A percentile compares a stretch with the other conserved stretches of the same genome.
phyloP scores from a whole-genome alignment of 768 basidiomycete genomes.

The Lyophyllum decastes region DNA sequence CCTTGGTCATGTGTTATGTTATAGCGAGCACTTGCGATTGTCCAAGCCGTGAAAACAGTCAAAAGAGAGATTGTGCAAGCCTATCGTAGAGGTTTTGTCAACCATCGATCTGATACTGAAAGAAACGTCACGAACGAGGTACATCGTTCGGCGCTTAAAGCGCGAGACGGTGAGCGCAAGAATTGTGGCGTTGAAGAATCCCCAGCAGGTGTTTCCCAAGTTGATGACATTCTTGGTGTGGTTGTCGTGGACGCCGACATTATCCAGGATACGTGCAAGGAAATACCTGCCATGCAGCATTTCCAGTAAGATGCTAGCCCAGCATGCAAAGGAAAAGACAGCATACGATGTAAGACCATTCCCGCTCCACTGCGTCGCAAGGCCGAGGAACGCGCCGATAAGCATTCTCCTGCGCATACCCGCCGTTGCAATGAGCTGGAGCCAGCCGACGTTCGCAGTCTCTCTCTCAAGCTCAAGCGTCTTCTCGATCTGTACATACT shows the following conservation, averaged over 20 bases:
- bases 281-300: constrained; percentile 40
- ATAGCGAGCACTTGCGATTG: constrained; percentile 52
- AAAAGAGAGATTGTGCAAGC: constrained; percentile 47
- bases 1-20: constrained; percentile 39
- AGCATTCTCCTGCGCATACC: constrained; percentile 57
- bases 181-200: constrained; percentile 51
- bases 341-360: constrained; percentile 58
- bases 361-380: constrained; percentile 66
- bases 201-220: constrained; percentile 54
- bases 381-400: constrained; percentile 49
- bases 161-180: constrained; percentile 50
- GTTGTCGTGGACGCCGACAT: constrained; percentile 51
- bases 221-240: constrained; percentile 59
- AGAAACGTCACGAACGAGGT: constrained; percentile 40
- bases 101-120: background rate
- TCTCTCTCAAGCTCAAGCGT: constrained; percentile 56
- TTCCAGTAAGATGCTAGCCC: background rate
- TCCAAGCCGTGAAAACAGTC: constrained; percentile 55
- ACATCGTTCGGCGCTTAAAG: constrained; percentile 48
- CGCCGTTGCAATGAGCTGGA: constrained; percentile 41
- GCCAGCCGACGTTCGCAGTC: constrained; percentile 47
- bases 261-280: constrained; percentile 54
- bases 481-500: constrained; percentile 56
- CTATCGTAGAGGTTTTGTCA: constrained; percentile 22
- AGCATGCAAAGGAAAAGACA: background rate